phyloP scores from a whole-genome alignment of 306 rosid species.

The Oemleria cerasiformis region DNA sequence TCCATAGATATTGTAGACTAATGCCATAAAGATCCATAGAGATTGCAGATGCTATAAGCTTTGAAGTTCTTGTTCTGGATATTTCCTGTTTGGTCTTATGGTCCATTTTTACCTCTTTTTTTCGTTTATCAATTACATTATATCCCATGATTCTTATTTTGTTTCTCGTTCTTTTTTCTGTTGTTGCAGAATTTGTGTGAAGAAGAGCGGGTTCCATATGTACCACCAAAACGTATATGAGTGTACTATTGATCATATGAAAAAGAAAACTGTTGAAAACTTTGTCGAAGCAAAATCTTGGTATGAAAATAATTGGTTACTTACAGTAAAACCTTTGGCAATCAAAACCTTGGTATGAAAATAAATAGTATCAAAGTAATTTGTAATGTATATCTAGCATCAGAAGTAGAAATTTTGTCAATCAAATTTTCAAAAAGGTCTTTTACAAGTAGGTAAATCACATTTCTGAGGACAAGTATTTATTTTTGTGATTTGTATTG shows the following conservation, averaged over 20 bases:
- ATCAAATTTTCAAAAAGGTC: not conserved
- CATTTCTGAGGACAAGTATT: not conserved
- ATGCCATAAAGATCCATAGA: not conserved
- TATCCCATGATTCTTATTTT: not conserved
- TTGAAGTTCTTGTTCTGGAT: not conserved
- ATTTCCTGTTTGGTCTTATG: not conserved
- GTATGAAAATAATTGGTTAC: not conserved
- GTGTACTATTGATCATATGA: not conserved
- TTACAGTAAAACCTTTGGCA: not conserved
- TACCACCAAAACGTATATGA: constrained; percentile 68
- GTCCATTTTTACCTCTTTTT: not conserved
- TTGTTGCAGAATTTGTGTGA: constrained; percentile 64
- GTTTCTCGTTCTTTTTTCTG: not conserved
- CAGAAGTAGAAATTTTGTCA: too few species aligned
- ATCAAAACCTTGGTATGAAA: not conserved
- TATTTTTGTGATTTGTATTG: not conserved
- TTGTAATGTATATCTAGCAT: not conserved
- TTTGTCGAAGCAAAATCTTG: not conserved
- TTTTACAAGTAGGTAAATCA: not conserved
- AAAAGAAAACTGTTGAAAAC: not conserved
- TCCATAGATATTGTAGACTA: too few species aligned
- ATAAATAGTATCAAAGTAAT: not conserved
- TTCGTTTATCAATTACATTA: not conserved
- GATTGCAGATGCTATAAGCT: not conserved
- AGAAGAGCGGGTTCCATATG: constrained; percentile 71